These are phyloP conservation scores for Colletotrichum caudatum DNA, from an alignment of 2,329 filamentous ascomycete species.

Conservation along the genomic window DNA sequence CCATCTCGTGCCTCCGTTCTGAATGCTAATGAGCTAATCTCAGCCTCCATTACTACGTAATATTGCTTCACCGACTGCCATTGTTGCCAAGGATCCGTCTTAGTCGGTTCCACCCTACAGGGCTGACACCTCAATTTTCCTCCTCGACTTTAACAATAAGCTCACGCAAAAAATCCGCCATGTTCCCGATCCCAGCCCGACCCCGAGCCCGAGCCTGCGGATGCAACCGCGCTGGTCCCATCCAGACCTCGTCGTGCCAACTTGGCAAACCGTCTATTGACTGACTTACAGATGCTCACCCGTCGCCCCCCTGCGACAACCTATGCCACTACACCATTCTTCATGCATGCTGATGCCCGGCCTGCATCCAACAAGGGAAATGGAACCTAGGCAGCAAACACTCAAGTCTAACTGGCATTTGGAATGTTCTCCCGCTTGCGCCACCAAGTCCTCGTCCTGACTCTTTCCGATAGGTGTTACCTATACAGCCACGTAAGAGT, in stretches of 20 bases:
- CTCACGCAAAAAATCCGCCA: neutral
- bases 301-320: conserved; percentile 27
- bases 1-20: neutral
- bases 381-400: conserved; percentile 24
- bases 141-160: conserved; percentile 20
- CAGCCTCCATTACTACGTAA: neutral
- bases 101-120: conserved; percentile 22
- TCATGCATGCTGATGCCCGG: conserved; percentile 32
- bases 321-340: conserved; percentile 40
- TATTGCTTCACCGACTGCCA: conserved; percentile 12
- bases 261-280: conserved; percentile 40
- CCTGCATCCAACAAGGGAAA: conserved; percentile 5
- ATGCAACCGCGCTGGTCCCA: conserved; percentile 35
- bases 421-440: neutral
- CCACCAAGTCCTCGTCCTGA: neutral
- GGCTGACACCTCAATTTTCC: conserved; percentile 31
- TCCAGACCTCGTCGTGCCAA: conserved; percentile 25
- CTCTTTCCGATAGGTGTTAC: neutral
- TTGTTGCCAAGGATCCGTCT: conserved; percentile 27
- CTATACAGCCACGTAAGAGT: too few species aligned
- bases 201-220: conserved; percentile 13
- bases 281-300: conserved; percentile 32
- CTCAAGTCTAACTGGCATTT: conserved; percentile 3
- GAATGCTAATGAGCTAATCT: neutral
- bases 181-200: conserved; percentile 19